Evolutionary conservation across 1,284 basidiomycete genomes (phyloP).

Genomic region (Moesziomyces sp.): DNA sequence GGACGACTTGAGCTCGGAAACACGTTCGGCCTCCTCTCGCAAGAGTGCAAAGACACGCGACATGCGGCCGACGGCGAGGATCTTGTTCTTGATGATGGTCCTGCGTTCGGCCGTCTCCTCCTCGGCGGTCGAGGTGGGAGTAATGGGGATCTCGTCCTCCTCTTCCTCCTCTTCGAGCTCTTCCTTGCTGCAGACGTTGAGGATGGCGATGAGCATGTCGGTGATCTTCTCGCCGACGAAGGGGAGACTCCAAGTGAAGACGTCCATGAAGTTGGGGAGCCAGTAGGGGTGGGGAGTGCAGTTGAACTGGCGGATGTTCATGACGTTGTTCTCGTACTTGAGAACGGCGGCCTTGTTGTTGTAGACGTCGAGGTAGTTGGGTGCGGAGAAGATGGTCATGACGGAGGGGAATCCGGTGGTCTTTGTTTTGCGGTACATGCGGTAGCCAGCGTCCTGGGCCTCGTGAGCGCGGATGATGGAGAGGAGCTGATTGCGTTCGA

Average conservation of each 20-base stretch:
- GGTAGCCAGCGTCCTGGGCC: constrained; percentile 89
- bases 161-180: constrained; percentile 89
- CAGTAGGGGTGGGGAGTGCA: constrained; percentile 94
- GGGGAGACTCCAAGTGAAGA: constrained; percentile 97
- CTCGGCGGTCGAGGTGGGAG: constrained; percentile 41
- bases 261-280: constrained; percentile 99
- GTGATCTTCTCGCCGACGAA: constrained; percentile 98
- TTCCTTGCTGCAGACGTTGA: constrained; percentile 93
- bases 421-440: constrained; percentile 97
- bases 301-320: constrained; percentile 95
- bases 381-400: constrained; percentile 96
- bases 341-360: constrained; percentile 96
- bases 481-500: constrained; percentile 91
- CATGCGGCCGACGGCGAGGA: constrained; percentile 96
- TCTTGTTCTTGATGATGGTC: constrained; percentile 95
- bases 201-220: constrained; percentile 94
- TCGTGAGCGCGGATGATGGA: constrained; percentile 95
- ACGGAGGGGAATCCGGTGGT: constrained; percentile 89
- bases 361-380: constrained; percentile 93
- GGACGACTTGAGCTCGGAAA: constrained; percentile 94
- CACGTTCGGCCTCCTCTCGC: constrained; percentile 98
- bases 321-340: constrained; percentile 95
- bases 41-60: constrained; percentile 93
- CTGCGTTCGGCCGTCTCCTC: constrained; percentile 80
- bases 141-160: constrained; percentile 68